A percentile compares a stretch with the other conserved stretches of the same genome.
Conservation (phyloP, 1,139 yeast species). For the Blastobotrys aristatus region DNA sequence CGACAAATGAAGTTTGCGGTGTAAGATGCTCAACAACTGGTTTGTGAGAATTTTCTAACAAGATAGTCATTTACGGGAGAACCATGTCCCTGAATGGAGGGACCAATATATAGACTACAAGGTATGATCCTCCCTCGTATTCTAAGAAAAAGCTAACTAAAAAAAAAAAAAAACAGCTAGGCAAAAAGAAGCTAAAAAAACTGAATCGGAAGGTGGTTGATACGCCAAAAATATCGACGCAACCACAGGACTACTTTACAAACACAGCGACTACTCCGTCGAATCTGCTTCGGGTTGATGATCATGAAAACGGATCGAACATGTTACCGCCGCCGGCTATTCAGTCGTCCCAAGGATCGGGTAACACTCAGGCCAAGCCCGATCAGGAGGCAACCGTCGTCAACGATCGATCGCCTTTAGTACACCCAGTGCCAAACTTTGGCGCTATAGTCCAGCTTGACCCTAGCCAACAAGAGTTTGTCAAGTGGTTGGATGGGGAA, state of each 20-base stretch:
- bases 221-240: background rate
- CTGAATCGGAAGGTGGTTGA: conserved; percentile 26
- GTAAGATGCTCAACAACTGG: conserved; percentile 24
- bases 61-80: conserved; percentile 32
- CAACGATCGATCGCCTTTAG: conserved; percentile 32
- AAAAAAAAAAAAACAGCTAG: conserved; percentile 29
- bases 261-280: background rate
- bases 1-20: conserved; percentile 38
- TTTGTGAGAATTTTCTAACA: no score
- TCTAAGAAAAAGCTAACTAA: background rate
- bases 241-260: background rate
- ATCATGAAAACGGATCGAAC: background rate
- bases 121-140: no score
- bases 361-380: background rate
- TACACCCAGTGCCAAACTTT: conserved; percentile 10
- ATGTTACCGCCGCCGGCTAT: background rate
- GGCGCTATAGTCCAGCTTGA: background rate
- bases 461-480: conserved; percentile 38
- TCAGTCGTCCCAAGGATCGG: background rate
- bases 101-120: conserved; percentile 76
- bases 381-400: background rate
- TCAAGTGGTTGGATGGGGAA: conserved; percentile 58
- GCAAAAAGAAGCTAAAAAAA: conserved; percentile 54
- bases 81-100: conserved; percentile 79
- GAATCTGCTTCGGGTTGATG: background rate